phyloP scores from a whole-genome alignment of 2,329 filamentous ascomycete species.

The Zalaria obscura region DNA sequence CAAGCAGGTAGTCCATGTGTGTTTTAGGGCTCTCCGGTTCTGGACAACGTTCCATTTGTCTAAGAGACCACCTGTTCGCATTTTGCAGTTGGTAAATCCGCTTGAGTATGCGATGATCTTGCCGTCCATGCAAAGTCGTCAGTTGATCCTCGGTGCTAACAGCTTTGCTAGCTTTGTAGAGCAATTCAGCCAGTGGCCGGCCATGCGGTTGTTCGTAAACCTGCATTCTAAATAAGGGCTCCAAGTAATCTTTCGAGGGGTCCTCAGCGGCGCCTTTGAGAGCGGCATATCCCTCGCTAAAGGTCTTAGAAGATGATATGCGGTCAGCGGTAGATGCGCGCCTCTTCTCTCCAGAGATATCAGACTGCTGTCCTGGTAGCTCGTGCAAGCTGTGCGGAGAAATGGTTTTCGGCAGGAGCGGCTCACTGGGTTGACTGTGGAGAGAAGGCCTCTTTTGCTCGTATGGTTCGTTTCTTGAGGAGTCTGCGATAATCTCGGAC shows the following conservation, averaged over 20 bases:
- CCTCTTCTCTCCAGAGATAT: too few species aligned
- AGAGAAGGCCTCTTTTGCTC: neutral
- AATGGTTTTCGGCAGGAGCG: too few species aligned
- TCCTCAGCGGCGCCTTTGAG: constrained; percentile 33
- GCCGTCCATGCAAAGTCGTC: constrained; percentile 69
- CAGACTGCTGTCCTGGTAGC: too few species aligned
- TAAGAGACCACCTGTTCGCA: constrained; percentile 79
- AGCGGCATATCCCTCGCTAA: constrained; percentile 23
- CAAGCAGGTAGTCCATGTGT: constrained; percentile 75
- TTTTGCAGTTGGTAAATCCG: constrained; percentile 85
- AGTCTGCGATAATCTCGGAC: constrained; percentile 55
- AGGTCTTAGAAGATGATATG: too few species aligned
- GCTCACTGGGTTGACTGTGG: too few species aligned
- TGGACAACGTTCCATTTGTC: constrained; percentile 70
- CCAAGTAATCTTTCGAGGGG: constrained; percentile 42
- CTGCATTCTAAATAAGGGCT: constrained; percentile 43
- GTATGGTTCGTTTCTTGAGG: constrained; percentile 19
- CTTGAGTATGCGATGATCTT: constrained; percentile 74
- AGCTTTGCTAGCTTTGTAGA: constrained; percentile 78
- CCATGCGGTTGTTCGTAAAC: constrained; percentile 44
- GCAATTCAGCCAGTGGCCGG: constrained; percentile 50
- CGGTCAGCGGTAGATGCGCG: too few species aligned
- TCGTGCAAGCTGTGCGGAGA: too few species aligned
- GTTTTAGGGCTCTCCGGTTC: constrained; percentile 66
- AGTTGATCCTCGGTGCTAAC: constrained; percentile 75